Conservation (phyloP, 1,284 basidiomycete genomes). For the Papiliotrema laurentii region DNA sequence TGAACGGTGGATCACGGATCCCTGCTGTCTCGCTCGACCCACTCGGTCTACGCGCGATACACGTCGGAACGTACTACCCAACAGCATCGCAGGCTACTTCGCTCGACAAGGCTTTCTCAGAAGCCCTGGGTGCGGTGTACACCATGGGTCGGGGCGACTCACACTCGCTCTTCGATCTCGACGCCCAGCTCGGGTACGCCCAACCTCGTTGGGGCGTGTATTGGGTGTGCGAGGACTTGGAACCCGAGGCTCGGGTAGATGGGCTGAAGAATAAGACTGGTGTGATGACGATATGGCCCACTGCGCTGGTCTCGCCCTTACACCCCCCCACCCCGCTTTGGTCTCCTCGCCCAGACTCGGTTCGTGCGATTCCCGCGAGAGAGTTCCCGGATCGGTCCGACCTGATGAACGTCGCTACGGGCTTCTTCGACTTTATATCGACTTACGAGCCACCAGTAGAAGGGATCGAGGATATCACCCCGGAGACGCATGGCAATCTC, state of each 20-base stretch:
- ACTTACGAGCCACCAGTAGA: constrained; percentile 22
- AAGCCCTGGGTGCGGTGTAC: neutral
- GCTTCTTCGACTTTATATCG: constrained; percentile 31
- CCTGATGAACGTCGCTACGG: constrained; percentile 26
- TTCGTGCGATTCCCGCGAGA: too few relatives aligned
- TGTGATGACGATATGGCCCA: neutral
- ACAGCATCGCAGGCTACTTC: neutral
- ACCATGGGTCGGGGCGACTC: neutral
- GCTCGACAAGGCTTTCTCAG: neutral
- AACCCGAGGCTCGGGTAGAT: neutral
- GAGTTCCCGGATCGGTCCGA: constrained; percentile 2
- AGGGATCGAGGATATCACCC: neutral
- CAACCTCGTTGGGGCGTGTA: constrained; percentile 1
- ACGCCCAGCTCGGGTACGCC: neutral
- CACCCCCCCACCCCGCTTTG: neutral
- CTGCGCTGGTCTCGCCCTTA: neutral
- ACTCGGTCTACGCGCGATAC: neutral
- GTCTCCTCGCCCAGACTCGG: too few relatives aligned
- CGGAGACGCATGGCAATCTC: constrained; percentile 2
- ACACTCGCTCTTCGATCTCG: neutral
- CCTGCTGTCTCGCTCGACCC: neutral
- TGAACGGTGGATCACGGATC: neutral
- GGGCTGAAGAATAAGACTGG: neutral
- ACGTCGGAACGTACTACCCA: constrained; percentile 1
- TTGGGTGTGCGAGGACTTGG: neutral